A percentile compares a stretch with the other conserved stretches of the same genome.
Conservation (phyloP, 768 basidiomycete genomes). For the Coprinopsis strossmayeri region DNA sequence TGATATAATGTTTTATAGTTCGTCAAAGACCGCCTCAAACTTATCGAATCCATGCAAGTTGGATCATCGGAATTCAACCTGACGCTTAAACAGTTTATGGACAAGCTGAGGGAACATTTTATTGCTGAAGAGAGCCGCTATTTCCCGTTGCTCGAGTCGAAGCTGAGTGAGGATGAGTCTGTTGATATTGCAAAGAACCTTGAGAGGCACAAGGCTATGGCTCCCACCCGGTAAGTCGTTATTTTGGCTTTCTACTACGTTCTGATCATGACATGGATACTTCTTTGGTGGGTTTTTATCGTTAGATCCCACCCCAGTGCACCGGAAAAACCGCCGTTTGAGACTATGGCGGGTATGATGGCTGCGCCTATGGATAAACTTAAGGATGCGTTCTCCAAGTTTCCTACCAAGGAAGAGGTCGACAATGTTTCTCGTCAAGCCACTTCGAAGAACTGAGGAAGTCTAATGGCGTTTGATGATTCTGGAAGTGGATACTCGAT, state of each 20-base stretch:
- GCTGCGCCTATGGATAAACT: slow-evolving; percentile 53
- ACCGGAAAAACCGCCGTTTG: slow-evolving; percentile 54
- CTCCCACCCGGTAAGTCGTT: slow-evolving; percentile 46
- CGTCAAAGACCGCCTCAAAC: slow-evolving; percentile 32
- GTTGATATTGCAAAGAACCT: slow-evolving; percentile 38
- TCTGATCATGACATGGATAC: too few species aligned
- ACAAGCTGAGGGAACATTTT: slow-evolving; percentile 43
- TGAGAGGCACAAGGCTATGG: slow-evolving; percentile 52
- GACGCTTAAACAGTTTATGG: slow-evolving; percentile 38
- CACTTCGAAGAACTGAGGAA: background rate
- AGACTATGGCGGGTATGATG: slow-evolving; percentile 51
- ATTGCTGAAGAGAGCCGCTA: slow-evolving; percentile 51
- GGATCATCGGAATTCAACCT: slow-evolving; percentile 36
- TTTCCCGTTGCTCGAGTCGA: slow-evolving; percentile 45
- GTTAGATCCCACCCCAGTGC: slow-evolving; percentile 19
- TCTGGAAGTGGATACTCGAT: too few species aligned
- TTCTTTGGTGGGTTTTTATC: too few species aligned
- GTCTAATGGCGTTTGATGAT: too few species aligned
- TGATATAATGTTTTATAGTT: slow-evolving; percentile 12
- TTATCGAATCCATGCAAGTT: slow-evolving; percentile 37
- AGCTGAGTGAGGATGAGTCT: slow-evolving; percentile 38
- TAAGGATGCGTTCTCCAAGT: slow-evolving; percentile 39
- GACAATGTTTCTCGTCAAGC: background rate
- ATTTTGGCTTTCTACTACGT: too few species aligned
- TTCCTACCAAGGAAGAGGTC: slow-evolving; percentile 4